A percentile compares a stretch with the other conserved stretches of the same genome.
These are phyloP conservation scores for Stipa capillata DNA, from an alignment of 176 grass and related monocot species.

Conservation along the genomic window DNA sequence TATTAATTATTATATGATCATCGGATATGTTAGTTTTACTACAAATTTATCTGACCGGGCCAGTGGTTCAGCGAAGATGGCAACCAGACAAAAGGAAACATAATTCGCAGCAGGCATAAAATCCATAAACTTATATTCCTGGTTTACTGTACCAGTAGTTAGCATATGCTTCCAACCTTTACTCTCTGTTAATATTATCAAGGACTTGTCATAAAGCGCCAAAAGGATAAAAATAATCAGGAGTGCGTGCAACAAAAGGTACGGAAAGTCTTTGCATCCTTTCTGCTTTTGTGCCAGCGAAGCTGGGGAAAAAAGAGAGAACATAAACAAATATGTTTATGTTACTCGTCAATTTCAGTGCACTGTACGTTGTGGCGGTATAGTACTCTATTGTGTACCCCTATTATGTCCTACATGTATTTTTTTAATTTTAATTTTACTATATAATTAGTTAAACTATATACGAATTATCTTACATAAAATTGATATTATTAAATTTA, in stretches of 20 bases:
- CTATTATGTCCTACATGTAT: too few relatives aligned
- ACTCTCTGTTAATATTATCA: background rate
- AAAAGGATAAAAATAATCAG: constrained; percentile 9
- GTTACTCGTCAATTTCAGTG: background rate
- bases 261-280: background rate
- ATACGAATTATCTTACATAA: too few relatives aligned
- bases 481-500: too few relatives aligned
- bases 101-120: background rate
- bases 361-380: background rate
- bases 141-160: background rate
- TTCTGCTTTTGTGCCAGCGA: constrained; percentile 5
- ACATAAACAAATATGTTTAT: background rate
- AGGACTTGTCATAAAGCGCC: constrained; percentile 26
- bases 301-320: background rate
- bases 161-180: constrained; percentile 3
- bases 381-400: background rate
- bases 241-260: constrained; percentile 2
- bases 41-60: background rate
- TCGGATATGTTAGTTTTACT: too few relatives aligned
- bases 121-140: background rate
- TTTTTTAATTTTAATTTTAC: too few relatives aligned
- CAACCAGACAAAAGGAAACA: background rate
- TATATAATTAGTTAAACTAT: too few relatives aligned
- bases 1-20: too few relatives aligned
- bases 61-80: background rate